Conservation (phyloP, 2,329 filamentous ascomycete genomes). For the Neurospora crassa region DNA sequence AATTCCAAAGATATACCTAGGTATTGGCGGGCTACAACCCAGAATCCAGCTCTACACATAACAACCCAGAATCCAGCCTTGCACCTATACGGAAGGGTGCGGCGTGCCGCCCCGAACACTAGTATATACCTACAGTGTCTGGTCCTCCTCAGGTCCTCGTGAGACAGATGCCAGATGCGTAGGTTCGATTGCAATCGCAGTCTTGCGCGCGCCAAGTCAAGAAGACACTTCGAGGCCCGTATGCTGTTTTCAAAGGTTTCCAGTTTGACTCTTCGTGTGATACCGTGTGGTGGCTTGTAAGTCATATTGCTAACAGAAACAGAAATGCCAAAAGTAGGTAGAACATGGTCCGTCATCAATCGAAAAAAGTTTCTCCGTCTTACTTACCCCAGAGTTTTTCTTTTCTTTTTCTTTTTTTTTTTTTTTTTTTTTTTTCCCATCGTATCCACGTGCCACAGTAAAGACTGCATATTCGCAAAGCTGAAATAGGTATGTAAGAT, state of each 20-base stretch:
- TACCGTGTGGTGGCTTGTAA: neutral
- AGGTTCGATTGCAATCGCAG: neutral
- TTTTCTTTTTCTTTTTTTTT: no score
- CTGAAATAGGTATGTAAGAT: neutral
- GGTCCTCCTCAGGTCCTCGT: neutral
- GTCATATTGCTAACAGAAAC: neutral
- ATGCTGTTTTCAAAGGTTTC: neutral
- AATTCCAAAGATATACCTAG: no score
- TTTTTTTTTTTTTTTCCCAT: neutral
- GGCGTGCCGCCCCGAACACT: no score
- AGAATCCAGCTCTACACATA: no score
- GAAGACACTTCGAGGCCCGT: neutral
- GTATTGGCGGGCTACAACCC: no score
- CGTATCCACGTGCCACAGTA: neutral
- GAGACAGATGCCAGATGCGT: neutral
- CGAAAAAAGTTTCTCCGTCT: neutral
- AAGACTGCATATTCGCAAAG: neutral
- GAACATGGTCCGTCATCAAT: neutral
- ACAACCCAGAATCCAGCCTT: no score
- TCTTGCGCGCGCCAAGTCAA: neutral
- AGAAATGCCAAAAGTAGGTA: neutral
- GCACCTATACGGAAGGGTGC: no score
- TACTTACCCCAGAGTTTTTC: neutral
- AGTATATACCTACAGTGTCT: no score
- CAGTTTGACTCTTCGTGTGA: neutral